Percentiles rank a stretch among this genome's conserved stretches.
phyloP scores from a whole-genome alignment of 306 rosid species.

The Vigna unguiculata region DNA sequence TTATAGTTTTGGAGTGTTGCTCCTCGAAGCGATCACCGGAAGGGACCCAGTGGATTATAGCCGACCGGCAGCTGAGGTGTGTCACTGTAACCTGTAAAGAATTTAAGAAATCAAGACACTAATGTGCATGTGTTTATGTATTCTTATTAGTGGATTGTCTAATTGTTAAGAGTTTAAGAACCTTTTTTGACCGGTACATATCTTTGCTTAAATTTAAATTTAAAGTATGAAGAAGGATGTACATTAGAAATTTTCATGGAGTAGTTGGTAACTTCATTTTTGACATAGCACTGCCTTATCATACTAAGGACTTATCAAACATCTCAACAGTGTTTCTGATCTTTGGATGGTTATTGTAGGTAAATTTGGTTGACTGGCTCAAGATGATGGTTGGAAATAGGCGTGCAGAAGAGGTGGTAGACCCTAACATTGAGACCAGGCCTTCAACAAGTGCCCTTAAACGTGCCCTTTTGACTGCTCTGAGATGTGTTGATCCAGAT shows the following conservation, averaged over 20 bases:
- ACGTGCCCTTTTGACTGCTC: constrained; percentile 85
- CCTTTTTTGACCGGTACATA: constrained; percentile 16
- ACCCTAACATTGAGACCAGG: constrained; percentile 82
- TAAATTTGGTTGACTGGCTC: constrained; percentile 94
- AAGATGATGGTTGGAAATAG: constrained; percentile 94
- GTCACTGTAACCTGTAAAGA: constrained; percentile 27
- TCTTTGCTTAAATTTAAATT: constrained; percentile 33
- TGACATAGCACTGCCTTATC: not conserved
- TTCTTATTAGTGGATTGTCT: constrained; percentile 11
- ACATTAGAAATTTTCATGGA: constrained; percentile 27
- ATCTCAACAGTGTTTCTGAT: not conserved
- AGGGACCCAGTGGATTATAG: constrained; percentile 94
- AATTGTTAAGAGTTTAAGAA: constrained; percentile 24
- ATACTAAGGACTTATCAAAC: not conserved
- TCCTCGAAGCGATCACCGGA: constrained; percentile 87
- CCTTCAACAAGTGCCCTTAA: constrained; percentile 93
- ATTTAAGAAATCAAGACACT: not conserved
- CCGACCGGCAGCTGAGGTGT: constrained; percentile 78
- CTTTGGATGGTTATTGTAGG: constrained; percentile 62
- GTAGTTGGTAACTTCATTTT: constrained; percentile 12
- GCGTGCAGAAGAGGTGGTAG: constrained; percentile 91
- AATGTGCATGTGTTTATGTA: constrained; percentile 2
- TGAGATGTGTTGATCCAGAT: constrained; percentile 95
- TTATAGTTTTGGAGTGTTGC: constrained; percentile 82
- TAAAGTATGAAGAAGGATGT: not conserved